Conservation (phyloP, 2,329 filamentous ascomycete species). For the Fusarium sp. region DNA sequence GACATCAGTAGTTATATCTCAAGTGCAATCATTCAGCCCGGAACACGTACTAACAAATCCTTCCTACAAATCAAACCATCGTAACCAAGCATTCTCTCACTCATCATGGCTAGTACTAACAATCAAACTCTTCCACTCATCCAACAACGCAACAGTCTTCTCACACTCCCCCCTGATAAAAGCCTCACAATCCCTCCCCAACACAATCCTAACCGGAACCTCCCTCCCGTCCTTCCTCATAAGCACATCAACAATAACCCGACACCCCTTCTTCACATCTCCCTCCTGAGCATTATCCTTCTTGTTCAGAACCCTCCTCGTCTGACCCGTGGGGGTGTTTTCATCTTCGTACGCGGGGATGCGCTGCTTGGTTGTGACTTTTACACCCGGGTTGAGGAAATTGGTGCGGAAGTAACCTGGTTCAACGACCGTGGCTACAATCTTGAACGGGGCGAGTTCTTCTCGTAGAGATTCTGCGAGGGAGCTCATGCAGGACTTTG, state of each 20-base stretch:
- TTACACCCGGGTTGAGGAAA: slow-evolving; percentile 56
- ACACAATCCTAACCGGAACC: slow-evolving; percentile 64
- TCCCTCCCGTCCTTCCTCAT: slow-evolving; percentile 64
- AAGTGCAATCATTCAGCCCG: neutral
- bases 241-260: slow-evolving; percentile 67
- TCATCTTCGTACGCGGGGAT: slow-evolving; percentile 50
- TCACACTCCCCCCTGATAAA: slow-evolving; percentile 58
- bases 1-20: neutral
- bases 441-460: slow-evolving; percentile 61
- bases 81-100: neutral
- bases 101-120: slow-evolving; percentile 41
- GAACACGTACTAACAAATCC: neutral
- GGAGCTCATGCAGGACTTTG: slow-evolving; percentile 61
- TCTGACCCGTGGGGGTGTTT: slow-evolving; percentile 44
- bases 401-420: slow-evolving; percentile 66
- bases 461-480: slow-evolving; percentile 57
- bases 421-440: slow-evolving; percentile 58
- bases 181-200: slow-evolving; percentile 65
- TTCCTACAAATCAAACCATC: neutral
- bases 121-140: slow-evolving; percentile 60
- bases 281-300: slow-evolving; percentile 65
- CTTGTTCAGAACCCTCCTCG: slow-evolving; percentile 47
- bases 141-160: slow-evolving; percentile 56
- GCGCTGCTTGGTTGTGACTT: slow-evolving; percentile 44
- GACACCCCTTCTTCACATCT: slow-evolving; percentile 65